These are phyloP conservation scores for Pseudogymnoascus sp. DNA, from an alignment of 2,329 filamentous ascomycete genomes.

Conservation along the genomic window DNA sequence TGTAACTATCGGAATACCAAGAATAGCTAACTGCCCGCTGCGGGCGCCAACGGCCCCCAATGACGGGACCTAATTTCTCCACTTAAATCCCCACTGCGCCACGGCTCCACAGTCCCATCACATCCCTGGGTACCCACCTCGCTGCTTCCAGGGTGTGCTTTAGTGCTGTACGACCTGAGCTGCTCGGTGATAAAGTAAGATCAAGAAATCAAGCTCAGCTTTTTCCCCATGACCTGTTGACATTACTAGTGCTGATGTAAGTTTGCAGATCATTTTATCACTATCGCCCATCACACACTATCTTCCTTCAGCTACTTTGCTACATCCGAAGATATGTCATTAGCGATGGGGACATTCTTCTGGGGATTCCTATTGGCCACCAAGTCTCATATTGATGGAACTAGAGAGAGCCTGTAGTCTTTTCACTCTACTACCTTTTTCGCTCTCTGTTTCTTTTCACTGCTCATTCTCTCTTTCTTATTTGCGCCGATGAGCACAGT, in stretches of 20 bases:
- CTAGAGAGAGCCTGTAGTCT: neutral
- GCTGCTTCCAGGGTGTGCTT: neutral
- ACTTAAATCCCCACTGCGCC: neutral
- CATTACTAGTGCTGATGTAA: constrained; percentile 3
- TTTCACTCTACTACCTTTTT: constrained; percentile 1
- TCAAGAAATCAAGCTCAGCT: neutral
- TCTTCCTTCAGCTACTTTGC: neutral
- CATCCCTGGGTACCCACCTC: neutral
- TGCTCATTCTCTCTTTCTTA: neutral
- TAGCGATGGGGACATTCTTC: neutral
- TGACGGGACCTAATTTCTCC: neutral
- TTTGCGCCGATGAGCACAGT: neutral
- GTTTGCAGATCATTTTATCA: neutral
- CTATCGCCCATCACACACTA: neutral
- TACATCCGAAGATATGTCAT: neutral
- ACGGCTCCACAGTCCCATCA: neutral
- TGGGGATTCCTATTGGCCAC: neutral
- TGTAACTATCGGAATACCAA: neutral
- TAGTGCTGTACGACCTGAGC: neutral
- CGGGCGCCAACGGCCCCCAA: neutral
- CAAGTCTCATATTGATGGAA: neutral
- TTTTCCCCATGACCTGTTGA: neutral
- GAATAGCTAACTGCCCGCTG: neutral
- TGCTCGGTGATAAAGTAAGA: neutral
- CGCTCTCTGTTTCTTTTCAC: neutral